Percentiles rank a stretch among this genome's conserved stretches.
phyloP scores from a whole-genome alignment of 441 rosid species.

The Geranium incanum region DNA sequence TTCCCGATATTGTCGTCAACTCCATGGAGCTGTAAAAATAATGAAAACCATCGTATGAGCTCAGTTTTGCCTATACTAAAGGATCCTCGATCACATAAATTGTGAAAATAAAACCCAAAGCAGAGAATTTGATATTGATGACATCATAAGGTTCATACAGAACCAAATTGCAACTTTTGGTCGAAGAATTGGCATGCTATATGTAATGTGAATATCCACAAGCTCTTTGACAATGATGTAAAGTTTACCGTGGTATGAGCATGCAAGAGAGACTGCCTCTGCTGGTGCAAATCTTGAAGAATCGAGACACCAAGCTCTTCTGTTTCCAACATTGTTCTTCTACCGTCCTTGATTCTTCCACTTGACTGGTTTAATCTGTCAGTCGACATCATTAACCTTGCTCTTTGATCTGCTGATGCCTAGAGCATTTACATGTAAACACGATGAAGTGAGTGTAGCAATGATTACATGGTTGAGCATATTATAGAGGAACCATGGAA shows the following conservation, averaged over 20 bases:
- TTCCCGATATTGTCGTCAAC: slow-evolving; percentile 77
- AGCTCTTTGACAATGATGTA: background rate
- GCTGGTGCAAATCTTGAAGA: slow-evolving; percentile 88
- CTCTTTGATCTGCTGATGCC: slow-evolving; percentile 92
- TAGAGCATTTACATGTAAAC: slow-evolving; percentile 18
- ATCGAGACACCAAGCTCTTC: slow-evolving; percentile 97
- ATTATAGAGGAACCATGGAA: background rate
- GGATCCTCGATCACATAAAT: too few species aligned
- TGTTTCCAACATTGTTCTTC: slow-evolving; percentile 87
- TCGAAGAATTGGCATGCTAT: too few species aligned
- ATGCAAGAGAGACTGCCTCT: slow-evolving; percentile 74
- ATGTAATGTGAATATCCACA: too few species aligned
- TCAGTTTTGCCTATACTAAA: too few species aligned
- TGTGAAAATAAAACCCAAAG: too few species aligned
- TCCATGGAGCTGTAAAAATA: slow-evolving; percentile 60
- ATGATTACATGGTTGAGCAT: background rate
- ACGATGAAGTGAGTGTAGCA: background rate
- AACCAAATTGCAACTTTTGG: too few species aligned
- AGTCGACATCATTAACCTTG: slow-evolving; percentile 74
- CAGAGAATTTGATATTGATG: too few species aligned
- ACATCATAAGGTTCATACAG: too few species aligned
- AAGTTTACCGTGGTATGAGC: slow-evolving; percentile 56
- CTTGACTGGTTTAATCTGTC: slow-evolving; percentile 56
- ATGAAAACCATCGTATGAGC: too few species aligned
- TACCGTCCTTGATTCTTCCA: slow-evolving; percentile 75